Base-by-base conservation (phyloP, 176 grass and related monocot genomes). In the Luzula sylvatica region DNA sequence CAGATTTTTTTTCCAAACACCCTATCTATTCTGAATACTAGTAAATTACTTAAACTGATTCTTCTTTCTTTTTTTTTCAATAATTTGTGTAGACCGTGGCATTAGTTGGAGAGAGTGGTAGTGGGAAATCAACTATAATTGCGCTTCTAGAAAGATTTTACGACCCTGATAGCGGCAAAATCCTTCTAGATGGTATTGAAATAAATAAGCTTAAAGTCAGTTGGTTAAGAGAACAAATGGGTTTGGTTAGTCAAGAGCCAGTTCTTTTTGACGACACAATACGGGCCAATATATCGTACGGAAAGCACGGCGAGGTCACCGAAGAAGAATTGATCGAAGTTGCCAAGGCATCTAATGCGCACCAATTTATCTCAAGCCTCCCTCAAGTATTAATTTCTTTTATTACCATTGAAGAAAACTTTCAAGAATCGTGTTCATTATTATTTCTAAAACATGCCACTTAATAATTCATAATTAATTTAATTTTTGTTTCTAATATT, bases 41-140 rank as follows among this genome's bases (percentile, higher is more conserved):
- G 42, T 39, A 58, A 50, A 2, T 45, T 58, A 44, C 15, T 51
- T 3, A 52, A 63, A 43, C 40, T 30, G 47, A 38, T 52, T 60
- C 18, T 14, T 7, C 3, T 61, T 18, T 29, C 44, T 56, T 48
- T 26, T 61, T n/a, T 25, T 0, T 20, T 46, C 28, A n/a, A 40
- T 23, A 1, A 42, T 52, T 58, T 53, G 17, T 57, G 26, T 14
- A 85, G 87, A 81, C 76, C 23, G 26, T 81, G 24, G 87, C 87
- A 13, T 68, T 92, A 43, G 87, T 92, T 50, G 87, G 87, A 45
- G 76, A 80, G 76, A 92, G 87, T 66, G 87, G 87, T 7, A 85
- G 87, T 5, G 87, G 87, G 4, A 92, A 92, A 46, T 92, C 87
- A 42, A 92, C 81, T 1, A 59, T 78, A 26, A 92, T 92, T 1